Percentiles rank a stretch among this genome's conserved stretches.
Conservation (phyloP, 208 protist genomes). For the Trypanosoma caninum region DNA sequence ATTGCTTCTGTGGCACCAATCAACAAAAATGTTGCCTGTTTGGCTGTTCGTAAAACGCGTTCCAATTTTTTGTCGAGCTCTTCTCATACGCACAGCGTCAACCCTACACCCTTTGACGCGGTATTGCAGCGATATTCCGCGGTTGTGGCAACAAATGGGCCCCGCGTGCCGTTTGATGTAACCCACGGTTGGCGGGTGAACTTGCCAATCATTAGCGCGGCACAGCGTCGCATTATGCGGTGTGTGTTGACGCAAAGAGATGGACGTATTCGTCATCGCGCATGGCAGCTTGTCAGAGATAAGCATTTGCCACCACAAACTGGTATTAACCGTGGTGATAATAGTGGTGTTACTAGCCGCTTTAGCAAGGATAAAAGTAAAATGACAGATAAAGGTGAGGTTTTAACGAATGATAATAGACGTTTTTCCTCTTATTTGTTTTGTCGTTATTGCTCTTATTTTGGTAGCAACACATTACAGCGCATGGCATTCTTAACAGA, state of each 20-base stretch:
- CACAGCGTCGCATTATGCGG: slow-evolving; percentile 2
- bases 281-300: slow-evolving; percentile 3
- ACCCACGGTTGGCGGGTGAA: slow-evolving; percentile 15
- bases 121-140: slow-evolving; percentile 6
- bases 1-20: not conserved
- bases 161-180: not conserved
- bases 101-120: slow-evolving; percentile 2
- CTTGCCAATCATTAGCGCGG: not conserved
- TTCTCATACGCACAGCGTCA: not conserved
- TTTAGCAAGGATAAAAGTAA: not conserved
- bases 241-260: slow-evolving; percentile 3
- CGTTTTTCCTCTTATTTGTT: slow-evolving; percentile 8
- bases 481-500: slow-evolving; percentile 17
- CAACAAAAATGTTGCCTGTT: not conserved
- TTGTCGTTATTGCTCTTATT: slow-evolving; percentile 16
- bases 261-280: not conserved
- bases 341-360: not conserved
- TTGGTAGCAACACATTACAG: slow-evolving; percentile 12
- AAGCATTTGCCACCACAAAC: not conserved
- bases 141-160: not conserved
- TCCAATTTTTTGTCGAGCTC: not conserved
- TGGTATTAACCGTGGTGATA: not conserved
- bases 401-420: not conserved
- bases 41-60: not conserved
- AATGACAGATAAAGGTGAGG: not conserved